phyloP scores from a whole-genome alignment of 2,329 filamentous ascomycete species.

The Xylaria sp. region DNA sequence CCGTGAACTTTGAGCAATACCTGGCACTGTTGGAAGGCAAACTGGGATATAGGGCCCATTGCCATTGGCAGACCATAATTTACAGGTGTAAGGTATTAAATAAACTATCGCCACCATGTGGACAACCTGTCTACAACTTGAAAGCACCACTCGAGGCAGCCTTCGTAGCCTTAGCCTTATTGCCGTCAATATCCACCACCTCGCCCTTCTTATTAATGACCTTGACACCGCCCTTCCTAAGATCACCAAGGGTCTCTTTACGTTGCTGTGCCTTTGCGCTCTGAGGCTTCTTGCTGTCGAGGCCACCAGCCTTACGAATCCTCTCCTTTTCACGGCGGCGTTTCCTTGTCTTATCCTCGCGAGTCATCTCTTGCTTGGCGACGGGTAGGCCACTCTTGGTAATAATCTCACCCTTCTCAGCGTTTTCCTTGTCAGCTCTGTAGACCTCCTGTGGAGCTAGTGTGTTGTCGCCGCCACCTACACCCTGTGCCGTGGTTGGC shows the following conservation, averaged over 20 bases:
- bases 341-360: constrained; percentile 83
- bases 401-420: constrained; percentile 76
- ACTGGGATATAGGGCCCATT: background rate
- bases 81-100: constrained; percentile 4
- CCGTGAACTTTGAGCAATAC: background rate
- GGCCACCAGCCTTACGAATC: constrained; percentile 73
- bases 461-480: constrained; percentile 74
- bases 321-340: constrained; percentile 88
- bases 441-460: constrained; percentile 97
- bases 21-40: background rate
- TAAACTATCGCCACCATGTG: background rate
- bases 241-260: constrained; percentile 59
- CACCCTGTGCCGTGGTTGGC: constrained; percentile 81
- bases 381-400: constrained; percentile 81
- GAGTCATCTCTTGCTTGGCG: constrained; percentile 84
- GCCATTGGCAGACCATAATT: constrained; percentile 8
- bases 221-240: constrained; percentile 81
- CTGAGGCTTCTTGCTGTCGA: constrained; percentile 59
- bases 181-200: constrained; percentile 84
- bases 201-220: constrained; percentile 92
- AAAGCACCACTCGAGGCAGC: constrained; percentile 66
- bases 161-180: constrained; percentile 70
- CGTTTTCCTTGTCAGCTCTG: constrained; percentile 75
- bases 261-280: constrained; percentile 70
- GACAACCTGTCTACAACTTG: constrained; percentile 62